These are phyloP conservation scores for Fusarium marasasianum DNA, from an alignment of 2,329 filamentous ascomycete species.

Conservation along the genomic window DNA sequence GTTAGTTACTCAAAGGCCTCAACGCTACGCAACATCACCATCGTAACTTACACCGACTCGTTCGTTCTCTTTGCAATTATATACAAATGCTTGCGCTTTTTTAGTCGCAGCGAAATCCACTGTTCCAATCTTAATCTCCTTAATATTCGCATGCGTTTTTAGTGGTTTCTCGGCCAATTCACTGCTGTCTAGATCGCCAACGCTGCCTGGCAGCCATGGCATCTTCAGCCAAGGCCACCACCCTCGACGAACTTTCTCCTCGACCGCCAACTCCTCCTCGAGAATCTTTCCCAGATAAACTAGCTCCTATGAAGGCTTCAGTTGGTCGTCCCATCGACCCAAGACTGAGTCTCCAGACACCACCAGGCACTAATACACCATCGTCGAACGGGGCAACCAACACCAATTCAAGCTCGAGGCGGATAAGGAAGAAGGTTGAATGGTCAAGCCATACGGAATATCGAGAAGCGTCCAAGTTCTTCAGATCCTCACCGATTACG, in stretches of 20 bases:
- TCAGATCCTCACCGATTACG: slow-evolving; percentile 54
- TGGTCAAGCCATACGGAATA: slow-evolving; percentile 66
- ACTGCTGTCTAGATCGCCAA: slow-evolving; percentile 52
- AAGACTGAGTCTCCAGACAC: slow-evolving; percentile 57
- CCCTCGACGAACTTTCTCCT: slow-evolving; percentile 63
- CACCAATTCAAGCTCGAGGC: slow-evolving; percentile 55
- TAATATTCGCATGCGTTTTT: slow-evolving; percentile 35
- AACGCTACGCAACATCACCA: slow-evolving; percentile 11
- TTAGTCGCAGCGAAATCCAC: background rate
- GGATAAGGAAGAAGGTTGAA: slow-evolving; percentile 63
- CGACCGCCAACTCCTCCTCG: slow-evolving; percentile 76
- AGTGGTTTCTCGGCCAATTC: slow-evolving; percentile 40
- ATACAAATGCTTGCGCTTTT: background rate
- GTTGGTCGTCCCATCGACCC: slow-evolving; percentile 52
- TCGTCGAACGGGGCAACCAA: slow-evolving; percentile 52
- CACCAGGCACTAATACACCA: slow-evolving; percentile 60
- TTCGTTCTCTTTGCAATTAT: background rate
- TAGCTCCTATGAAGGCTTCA: slow-evolving; percentile 49
- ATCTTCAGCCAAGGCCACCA: slow-evolving; percentile 52
- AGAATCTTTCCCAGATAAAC: slow-evolving; percentile 56
- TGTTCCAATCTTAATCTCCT: slow-evolving; percentile 1
- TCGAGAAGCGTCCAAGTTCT: slow-evolving; percentile 48
- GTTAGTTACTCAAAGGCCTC: slow-evolving; percentile 8
- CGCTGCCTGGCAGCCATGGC: slow-evolving; percentile 54
- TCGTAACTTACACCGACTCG: background rate